Evolutionary conservation across 192 early-diverging fungal genomes (phyloP).

Genomic region (Dissophora globulifera): DNA sequence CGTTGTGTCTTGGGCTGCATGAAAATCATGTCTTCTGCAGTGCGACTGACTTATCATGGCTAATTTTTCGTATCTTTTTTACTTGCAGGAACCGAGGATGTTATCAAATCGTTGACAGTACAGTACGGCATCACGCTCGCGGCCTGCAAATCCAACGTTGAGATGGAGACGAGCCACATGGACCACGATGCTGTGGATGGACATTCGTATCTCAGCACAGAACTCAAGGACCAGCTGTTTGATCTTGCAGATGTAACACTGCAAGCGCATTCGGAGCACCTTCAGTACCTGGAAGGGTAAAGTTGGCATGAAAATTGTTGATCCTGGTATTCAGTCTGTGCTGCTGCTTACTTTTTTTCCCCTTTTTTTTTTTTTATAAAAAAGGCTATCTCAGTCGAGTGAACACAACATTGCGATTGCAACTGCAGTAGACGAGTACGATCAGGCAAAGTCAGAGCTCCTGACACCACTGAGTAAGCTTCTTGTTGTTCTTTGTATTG

Average conservation of each 20-base stretch:
- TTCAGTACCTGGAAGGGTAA: constrained; percentile 45
- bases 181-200: constrained; percentile 14
- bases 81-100: constrained; percentile 10
- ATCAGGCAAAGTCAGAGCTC: constrained; percentile 14
- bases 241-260: constrained; percentile 49
- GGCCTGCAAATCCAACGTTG: background rate
- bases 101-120: constrained; percentile 28
- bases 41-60: too few species aligned
- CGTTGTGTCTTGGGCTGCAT: too few species aligned
- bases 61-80: too few species aligned
- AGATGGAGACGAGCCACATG: background rate
- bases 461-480: constrained; percentile 23
- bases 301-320: background rate
- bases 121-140: constrained; percentile 20
- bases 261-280: constrained; percentile 40
- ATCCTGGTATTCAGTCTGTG: background rate
- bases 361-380: background rate
- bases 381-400: constrained; percentile 8
- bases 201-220: constrained; percentile 1
- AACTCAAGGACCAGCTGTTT: constrained; percentile 40
- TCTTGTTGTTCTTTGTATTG: too few species aligned
- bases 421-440: constrained; percentile 14
- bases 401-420: constrained; percentile 14
- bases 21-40: background rate
- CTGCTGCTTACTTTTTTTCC: background rate